A percentile compares a stretch with the other conserved stretches of the same genome.
Conservation (phyloP, 2,329 filamentous ascomycete species). For the Zymoseptoria tritici region DNA sequence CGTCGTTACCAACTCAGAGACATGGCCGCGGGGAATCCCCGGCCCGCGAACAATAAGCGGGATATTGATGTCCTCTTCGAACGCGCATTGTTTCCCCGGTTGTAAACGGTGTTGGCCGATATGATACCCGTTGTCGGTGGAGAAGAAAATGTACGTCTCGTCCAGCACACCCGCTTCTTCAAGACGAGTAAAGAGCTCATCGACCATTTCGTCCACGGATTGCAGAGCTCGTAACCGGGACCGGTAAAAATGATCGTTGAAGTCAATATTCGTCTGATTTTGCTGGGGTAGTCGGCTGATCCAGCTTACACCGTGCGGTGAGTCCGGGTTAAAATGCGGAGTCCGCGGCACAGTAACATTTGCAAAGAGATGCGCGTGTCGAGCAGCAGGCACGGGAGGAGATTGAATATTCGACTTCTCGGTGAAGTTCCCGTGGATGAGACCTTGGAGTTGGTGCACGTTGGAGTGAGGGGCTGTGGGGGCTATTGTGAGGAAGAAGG, state of each 20-base stretch:
- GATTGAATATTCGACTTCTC: slow-evolving; percentile 26
- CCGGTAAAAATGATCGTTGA: slow-evolving; percentile 48
- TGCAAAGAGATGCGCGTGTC: slow-evolving; percentile 57
- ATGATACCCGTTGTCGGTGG: slow-evolving; percentile 36
- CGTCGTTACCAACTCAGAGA: slow-evolving; percentile 29
- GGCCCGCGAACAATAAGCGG: slow-evolving; percentile 35
- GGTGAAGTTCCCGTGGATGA: slow-evolving; percentile 28
- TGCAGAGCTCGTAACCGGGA: slow-evolving; percentile 45
- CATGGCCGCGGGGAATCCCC: slow-evolving; percentile 24
- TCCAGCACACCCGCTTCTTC: slow-evolving; percentile 38
- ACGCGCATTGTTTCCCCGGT: slow-evolving; percentile 34
- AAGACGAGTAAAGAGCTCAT: slow-evolving; percentile 37
- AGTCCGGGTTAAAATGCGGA: slow-evolving; percentile 56
- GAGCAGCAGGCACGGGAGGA: slow-evolving; percentile 50
- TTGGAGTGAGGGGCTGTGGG: slow-evolving; percentile 62
- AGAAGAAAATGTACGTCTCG: slow-evolving; percentile 39
- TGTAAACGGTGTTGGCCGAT: slow-evolving; percentile 35
- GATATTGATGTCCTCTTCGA: slow-evolving; percentile 36
- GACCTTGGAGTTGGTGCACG: slow-evolving; percentile 28
- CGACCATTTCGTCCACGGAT: slow-evolving; percentile 49
- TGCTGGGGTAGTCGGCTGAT: slow-evolving; percentile 37
- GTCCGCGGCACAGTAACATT: slow-evolving; percentile 54
- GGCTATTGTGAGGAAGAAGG: slow-evolving; percentile 61
- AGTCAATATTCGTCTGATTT: slow-evolving; percentile 42
- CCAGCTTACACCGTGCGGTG: slow-evolving; percentile 42